Evolutionary conservation across 1,139 yeast species (phyloP).

Genomic region (Saccharomyces hybrid): DNA sequence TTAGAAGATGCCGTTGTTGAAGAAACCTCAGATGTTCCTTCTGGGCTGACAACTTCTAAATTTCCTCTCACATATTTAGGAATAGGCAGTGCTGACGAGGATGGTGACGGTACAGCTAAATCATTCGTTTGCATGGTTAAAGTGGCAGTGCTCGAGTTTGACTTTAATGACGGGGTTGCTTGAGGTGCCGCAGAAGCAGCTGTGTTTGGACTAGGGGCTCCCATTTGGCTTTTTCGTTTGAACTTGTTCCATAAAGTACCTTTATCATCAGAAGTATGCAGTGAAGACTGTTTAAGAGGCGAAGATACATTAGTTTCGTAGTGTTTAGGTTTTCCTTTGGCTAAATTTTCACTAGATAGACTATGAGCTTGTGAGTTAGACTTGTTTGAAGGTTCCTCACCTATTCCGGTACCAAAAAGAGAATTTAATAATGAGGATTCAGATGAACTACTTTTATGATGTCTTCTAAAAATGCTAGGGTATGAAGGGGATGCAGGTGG

Average conservation of each 20-base stretch:
- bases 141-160: background rate
- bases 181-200: conserved; percentile 1
- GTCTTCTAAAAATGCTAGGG: conserved; percentile 50
- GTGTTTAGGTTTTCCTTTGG: conserved; percentile 7
- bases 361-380: conserved; percentile 8
- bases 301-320: conserved; percentile 9
- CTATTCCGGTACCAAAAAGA: conserved; percentile 23
- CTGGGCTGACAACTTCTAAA: too few relatives aligned
- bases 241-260: conserved; percentile 27
- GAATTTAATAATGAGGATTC: conserved; percentile 41
- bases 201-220: background rate
- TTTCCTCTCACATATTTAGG: conserved; percentile 3
- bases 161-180: conserved; percentile 3
- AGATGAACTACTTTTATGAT: conserved; percentile 49
- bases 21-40: too few relatives aligned
- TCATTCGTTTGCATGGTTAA: background rate
- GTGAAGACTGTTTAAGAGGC: conserved; percentile 11
- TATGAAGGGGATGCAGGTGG: conserved; percentile 33
- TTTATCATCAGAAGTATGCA: conserved; percentile 19
- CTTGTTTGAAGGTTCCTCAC: conserved; percentile 6
- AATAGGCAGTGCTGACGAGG: conserved; percentile 2
- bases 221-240: conserved; percentile 23
- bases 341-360: conserved; percentile 13
- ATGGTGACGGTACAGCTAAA: conserved; percentile 4
- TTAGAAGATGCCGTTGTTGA: too few relatives aligned